Evolutionary conservation across 2,329 filamentous ascomycete species (phyloP).

Genomic region (Microsporum canis): DNA sequence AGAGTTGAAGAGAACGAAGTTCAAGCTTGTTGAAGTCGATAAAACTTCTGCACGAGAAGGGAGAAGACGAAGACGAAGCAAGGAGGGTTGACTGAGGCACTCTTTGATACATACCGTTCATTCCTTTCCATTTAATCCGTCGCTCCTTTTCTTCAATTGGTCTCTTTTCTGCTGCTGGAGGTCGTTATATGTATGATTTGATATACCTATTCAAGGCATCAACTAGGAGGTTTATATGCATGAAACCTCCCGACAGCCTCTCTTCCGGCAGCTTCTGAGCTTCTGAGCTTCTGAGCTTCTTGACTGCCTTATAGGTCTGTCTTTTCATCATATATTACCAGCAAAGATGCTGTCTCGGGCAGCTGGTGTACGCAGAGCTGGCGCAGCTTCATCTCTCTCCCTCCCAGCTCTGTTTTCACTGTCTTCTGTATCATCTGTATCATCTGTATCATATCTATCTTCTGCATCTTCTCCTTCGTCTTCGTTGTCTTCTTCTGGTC

Average conservation of each 20-base stretch:
- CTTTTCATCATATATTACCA: neutral
- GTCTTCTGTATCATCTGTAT: neutral
- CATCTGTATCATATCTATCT: neutral
- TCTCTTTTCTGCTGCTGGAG: neutral
- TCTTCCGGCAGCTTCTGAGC: neutral
- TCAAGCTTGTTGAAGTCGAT: neutral
- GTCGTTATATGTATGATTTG: too few relatives aligned
- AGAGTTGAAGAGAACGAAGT: neutral
- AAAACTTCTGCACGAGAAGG: neutral
- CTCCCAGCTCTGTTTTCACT: neutral
- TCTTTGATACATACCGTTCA: neutral
- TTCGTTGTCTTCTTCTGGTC: neutral
- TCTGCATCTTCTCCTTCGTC: neutral
- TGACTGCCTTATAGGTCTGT: neutral
- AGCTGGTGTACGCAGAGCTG: neutral
- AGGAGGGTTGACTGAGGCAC: too few relatives aligned
- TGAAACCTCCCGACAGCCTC: neutral
- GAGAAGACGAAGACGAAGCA: neutral
- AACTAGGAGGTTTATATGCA: neutral
- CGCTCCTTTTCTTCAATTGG: neutral
- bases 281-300: neutral
- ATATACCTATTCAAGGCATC: neutral
- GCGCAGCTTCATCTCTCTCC: neutral
- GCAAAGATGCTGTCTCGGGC: neutral
- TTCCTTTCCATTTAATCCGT: neutral